Conservation (phyloP, 345 rosid genomes). For the Gossypium turneri region DNA sequence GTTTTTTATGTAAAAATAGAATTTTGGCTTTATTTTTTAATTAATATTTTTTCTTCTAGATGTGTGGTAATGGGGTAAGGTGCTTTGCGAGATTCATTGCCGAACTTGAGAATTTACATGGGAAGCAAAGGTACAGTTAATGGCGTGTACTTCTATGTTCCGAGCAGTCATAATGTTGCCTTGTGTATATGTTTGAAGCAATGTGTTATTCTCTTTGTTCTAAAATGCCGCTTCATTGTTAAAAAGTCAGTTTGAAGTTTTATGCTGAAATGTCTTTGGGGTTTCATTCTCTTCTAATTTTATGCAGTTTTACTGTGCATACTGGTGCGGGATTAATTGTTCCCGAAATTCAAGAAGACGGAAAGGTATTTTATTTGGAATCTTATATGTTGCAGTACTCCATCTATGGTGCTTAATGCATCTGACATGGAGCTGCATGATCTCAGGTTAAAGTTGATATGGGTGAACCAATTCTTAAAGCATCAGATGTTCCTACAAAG, state of each 20-base stretch:
- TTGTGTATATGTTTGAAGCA: not conserved
- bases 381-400: not conserved
- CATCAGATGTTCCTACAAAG: conserved; percentile 75
- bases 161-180: not conserved
- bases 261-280: not conserved
- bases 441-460: conserved; percentile 87
- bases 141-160: not conserved
- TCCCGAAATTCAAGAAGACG: conserved; percentile 83
- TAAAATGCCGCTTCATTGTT: not conserved
- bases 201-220: not conserved
- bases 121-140: conserved; percentile 50
- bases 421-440: conserved; percentile 7
- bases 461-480: conserved; percentile 85
- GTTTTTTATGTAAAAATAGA: not conserved
- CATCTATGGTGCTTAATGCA: not conserved
- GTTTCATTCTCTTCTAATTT: not conserved
- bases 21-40: conserved; percentile 10
- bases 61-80: conserved; percentile 98
- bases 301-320: conserved; percentile 66
- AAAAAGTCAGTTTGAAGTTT: not conserved
- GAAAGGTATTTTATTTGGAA: conserved; percentile 40
- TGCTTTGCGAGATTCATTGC: conserved; percentile 90
- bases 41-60: conserved; percentile 25
- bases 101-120: conserved; percentile 69
- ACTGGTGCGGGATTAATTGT: conserved; percentile 94